Evolutionary conservation across 257 asterid species (phyloP).

Genomic region (Sherardia arvensis): DNA sequence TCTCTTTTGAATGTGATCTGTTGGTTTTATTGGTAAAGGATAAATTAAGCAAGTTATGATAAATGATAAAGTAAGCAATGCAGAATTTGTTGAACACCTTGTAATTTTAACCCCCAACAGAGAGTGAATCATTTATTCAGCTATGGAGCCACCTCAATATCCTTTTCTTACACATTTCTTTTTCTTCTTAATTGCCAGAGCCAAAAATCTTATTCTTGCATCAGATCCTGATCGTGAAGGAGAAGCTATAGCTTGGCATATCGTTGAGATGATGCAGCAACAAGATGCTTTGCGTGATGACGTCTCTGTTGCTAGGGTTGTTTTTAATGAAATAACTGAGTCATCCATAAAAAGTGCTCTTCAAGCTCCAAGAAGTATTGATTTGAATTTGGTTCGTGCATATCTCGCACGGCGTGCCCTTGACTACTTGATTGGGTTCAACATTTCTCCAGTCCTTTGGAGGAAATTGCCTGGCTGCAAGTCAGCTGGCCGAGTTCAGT

Average conservation of each 20-base stretch:
- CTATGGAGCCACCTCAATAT: neutral
- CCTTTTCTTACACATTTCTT: slow-evolving; percentile 25
- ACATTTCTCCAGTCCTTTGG: slow-evolving; percentile 90
- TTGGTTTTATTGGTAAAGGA: neutral
- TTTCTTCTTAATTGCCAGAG: slow-evolving; percentile 44
- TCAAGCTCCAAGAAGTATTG: slow-evolving; percentile 73
- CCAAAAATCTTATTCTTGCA: slow-evolving; percentile 85
- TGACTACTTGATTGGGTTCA: slow-evolving; percentile 93
- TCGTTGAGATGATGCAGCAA: slow-evolving; percentile 84
- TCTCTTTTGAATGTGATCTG: slow-evolving; percentile 5
- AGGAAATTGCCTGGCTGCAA: slow-evolving; percentile 92
- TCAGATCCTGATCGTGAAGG: slow-evolving; percentile 99
- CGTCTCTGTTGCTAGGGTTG: slow-evolving; percentile 70
- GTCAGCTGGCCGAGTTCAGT: slow-evolving; percentile 97
- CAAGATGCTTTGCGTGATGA: slow-evolving; percentile 73
- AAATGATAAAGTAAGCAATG: neutral
- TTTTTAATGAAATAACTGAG: slow-evolving; percentile 80
- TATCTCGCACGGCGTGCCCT: slow-evolving; percentile 96
- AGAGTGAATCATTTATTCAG: neutral
- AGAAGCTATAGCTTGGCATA: slow-evolving; percentile 99
- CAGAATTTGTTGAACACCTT: slow-evolving; percentile 1
- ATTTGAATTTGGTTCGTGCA: slow-evolving; percentile 71
- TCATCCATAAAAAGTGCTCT: slow-evolving; percentile 82
- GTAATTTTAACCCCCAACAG: neutral
- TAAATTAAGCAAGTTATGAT: too few species aligned